Evolutionary conservation across 2,329 filamentous ascomycete species (phyloP).

Genomic region (Verticillium isaacii): DNA sequence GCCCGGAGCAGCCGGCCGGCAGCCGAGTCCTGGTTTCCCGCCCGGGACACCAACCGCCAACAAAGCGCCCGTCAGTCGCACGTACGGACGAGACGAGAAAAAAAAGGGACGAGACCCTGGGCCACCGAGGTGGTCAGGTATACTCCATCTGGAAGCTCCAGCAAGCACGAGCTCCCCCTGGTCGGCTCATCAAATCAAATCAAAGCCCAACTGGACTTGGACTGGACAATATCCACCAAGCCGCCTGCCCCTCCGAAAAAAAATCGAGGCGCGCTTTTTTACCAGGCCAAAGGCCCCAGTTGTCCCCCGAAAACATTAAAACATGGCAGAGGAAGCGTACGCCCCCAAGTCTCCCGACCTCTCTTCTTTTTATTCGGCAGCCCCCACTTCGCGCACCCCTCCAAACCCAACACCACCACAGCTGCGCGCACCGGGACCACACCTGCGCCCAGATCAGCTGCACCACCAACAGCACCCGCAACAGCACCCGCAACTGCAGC

Average conservation of each 20-base stretch:
- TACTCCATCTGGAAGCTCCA: background rate
- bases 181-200: background rate
- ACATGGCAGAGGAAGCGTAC: constrained; percentile 49
- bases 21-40: background rate
- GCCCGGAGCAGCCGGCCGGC: background rate
- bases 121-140: background rate
- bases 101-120: background rate
- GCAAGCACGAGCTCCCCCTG: background rate
- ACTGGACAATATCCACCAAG: background rate
- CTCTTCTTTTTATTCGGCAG: constrained; percentile 46
- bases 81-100: background rate
- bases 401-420: constrained; percentile 18
- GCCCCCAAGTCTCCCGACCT: constrained; percentile 56
- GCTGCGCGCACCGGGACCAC: constrained; percentile 22
- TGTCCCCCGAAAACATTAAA: constrained; percentile 15
- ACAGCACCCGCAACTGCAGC: constrained; percentile 15
- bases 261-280: background rate
- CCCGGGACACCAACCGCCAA: background rate
- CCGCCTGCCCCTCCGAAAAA: background rate
- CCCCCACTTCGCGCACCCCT: constrained; percentile 21
- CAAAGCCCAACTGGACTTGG: background rate
- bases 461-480: constrained; percentile 11
- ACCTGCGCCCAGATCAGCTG: constrained; percentile 6
- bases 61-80: background rate
- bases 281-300: background rate